These are phyloP conservation scores for Monosporascus sp. DNA, from an alignment of 2,329 filamentous ascomycete species.

Conservation along the genomic window DNA sequence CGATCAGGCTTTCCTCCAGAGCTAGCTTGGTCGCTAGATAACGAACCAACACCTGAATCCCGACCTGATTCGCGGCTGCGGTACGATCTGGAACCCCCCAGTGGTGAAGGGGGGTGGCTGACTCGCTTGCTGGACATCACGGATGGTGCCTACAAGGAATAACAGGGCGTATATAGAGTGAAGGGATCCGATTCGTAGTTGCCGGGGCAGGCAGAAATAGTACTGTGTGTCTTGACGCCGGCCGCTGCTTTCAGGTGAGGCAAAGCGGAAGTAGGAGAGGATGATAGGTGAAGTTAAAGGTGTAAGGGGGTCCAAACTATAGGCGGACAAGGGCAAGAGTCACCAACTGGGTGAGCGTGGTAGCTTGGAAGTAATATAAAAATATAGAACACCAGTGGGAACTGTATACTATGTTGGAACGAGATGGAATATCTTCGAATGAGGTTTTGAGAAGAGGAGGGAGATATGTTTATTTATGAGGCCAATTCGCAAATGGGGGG, in stretches of 20 bases:
- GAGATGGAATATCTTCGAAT: slow-evolving; percentile 2
- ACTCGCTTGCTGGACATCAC: slow-evolving; percentile 19
- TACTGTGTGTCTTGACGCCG: background rate
- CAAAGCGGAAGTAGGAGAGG: background rate
- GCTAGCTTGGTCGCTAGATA: slow-evolving; percentile 23
- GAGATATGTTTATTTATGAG: slow-evolving; percentile 14
- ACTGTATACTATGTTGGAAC: background rate
- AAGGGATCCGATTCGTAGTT: background rate
- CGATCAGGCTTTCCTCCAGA: slow-evolving; percentile 23
- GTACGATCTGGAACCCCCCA: slow-evolving; percentile 10
- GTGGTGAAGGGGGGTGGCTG: slow-evolving; percentile 13
- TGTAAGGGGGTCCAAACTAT: background rate
- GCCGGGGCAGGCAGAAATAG: background rate
- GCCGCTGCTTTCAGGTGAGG: background rate
- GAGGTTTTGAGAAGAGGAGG: slow-evolving; percentile 7
- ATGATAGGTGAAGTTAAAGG: slow-evolving; percentile 6
- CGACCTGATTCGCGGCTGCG: slow-evolving; percentile 13
- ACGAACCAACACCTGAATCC: slow-evolving; percentile 25
- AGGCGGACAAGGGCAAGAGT: slow-evolving; percentile 3
- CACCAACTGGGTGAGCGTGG: background rate
- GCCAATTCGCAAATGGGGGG: slow-evolving; percentile 16
- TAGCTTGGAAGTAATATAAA: background rate
- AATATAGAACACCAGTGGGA: background rate
- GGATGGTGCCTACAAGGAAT: background rate
- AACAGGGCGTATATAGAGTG: background rate